A percentile compares a stretch with the other conserved stretches of the same genome.
These are phyloP conservation scores for Liquidambar formosana DNA, from an alignment of 164 flowering plant species.

Conservation along the genomic window DNA sequence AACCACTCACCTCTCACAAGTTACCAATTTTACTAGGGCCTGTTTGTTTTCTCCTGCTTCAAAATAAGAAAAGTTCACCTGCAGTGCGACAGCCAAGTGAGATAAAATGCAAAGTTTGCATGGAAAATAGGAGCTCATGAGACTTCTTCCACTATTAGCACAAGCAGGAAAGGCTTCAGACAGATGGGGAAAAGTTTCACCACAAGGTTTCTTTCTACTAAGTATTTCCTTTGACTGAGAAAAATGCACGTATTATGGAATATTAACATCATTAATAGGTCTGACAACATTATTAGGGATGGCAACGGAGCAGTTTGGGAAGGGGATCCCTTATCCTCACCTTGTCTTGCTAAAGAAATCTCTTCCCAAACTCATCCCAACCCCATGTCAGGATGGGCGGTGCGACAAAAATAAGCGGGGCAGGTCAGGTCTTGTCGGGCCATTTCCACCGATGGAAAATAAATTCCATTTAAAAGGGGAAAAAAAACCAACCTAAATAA, in stretches of 20 bases:
- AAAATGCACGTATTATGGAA: neutral
- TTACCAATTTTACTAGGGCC: slow-evolving; percentile 88
- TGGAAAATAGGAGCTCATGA: neutral
- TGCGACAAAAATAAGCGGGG: too few relatives aligned
- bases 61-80: slow-evolving; percentile 90
- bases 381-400: too few relatives aligned
- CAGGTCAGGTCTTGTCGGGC: too few relatives aligned
- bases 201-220: neutral
- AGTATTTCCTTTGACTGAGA: too few relatives aligned
- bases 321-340: too few relatives aligned
- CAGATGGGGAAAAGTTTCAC: neutral
- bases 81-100: slow-evolving; percentile 15
- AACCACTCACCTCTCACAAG: slow-evolving; percentile 64
- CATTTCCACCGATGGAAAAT: too few relatives aligned
- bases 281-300: too few relatives aligned
- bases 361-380: too few relatives aligned
- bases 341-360: too few relatives aligned
- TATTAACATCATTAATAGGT: neutral
- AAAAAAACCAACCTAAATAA: too few relatives aligned
- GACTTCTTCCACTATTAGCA: neutral
- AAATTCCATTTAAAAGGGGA: too few relatives aligned
- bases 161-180: neutral
- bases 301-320: too few relatives aligned
- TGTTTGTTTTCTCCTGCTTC: slow-evolving; percentile 98
- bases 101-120: slow-evolving; percentile 11